These are phyloP conservation scores for Pseudogymnoascus sp. DNA, from an alignment of 2,329 filamentous ascomycete species.

Conservation along the genomic window DNA sequence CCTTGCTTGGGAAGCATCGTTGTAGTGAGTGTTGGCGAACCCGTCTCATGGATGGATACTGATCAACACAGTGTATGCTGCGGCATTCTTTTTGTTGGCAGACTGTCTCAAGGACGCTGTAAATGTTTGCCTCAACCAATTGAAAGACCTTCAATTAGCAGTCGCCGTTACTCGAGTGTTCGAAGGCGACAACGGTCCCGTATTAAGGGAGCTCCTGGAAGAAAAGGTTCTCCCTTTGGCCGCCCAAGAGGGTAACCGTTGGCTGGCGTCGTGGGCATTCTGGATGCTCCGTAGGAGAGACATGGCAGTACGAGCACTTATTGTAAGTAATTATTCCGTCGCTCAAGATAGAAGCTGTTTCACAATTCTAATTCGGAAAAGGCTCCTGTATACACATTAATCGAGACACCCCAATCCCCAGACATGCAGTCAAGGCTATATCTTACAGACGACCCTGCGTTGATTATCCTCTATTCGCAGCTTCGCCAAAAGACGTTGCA, in stretches of 20 bases:
- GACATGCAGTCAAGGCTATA: slow-evolving; percentile 72
- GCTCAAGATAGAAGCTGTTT: not conserved
- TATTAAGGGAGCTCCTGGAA: slow-evolving; percentile 66
- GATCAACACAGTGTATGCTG: slow-evolving; percentile 67
- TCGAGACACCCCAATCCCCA: slow-evolving; percentile 61
- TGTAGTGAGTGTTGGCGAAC: slow-evolving; percentile 53
- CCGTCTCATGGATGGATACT: not conserved
- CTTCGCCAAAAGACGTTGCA: slow-evolving; percentile 75
- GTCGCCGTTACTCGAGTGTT: slow-evolving; percentile 83
- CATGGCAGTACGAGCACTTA: slow-evolving; percentile 75
- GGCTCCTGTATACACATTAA: slow-evolving; percentile 70
- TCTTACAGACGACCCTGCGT: slow-evolving; percentile 81
- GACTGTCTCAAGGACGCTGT: slow-evolving; percentile 80
- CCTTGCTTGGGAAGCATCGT: slow-evolving; percentile 79
- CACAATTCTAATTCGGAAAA: slow-evolving; percentile 30
- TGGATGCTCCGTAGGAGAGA: slow-evolving; percentile 80
- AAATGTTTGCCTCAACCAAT: slow-evolving; percentile 76
- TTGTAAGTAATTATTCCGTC: slow-evolving; percentile 46
- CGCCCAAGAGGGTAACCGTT: slow-evolving; percentile 75
- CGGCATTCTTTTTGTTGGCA: slow-evolving; percentile 89
- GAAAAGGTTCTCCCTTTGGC: slow-evolving; percentile 75
- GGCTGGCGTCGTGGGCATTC: slow-evolving; percentile 93
- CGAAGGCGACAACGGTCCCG: slow-evolving; percentile 72
- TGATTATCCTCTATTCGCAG: slow-evolving; percentile 81
- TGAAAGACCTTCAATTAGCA: slow-evolving; percentile 83